Evolutionary conservation across 257 asterid genomes (phyloP).

Genomic region (Cordia subcordata): DNA sequence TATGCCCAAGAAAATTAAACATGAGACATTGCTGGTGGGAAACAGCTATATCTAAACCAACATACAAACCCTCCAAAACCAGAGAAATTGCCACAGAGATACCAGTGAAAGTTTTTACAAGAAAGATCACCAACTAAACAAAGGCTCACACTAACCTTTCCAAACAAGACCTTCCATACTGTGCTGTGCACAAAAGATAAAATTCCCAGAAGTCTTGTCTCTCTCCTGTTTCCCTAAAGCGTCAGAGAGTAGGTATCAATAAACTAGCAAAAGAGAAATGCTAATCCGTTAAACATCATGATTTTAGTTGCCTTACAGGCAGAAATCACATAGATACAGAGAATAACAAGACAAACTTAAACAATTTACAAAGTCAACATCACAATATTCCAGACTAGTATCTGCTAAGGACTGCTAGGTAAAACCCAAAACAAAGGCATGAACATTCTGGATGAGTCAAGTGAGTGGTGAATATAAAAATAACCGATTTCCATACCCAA

Average conservation of each 20-base stretch:
- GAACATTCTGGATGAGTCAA: no score
- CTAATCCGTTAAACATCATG: neutral
- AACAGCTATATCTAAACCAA: no score
- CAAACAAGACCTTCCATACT: constrained; percentile 89
- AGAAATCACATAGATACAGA: neutral
- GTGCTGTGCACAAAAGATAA: constrained; percentile 89
- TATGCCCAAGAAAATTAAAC: no score
- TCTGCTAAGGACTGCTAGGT: no score
- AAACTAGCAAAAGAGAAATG: neutral
- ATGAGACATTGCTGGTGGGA: no score
- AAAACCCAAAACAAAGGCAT: no score
- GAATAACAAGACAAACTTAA: neutral
- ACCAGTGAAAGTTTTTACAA: neutral
- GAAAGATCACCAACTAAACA: neutral
- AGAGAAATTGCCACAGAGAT: neutral
- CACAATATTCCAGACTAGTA: no score
- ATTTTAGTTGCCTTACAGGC: neutral
- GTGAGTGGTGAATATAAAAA: no score
- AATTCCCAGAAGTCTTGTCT: constrained; percentile 77
- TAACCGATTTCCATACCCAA: no score
- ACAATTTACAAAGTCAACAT: no score
- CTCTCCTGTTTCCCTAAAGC: constrained; percentile 81
- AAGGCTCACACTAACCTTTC: constrained; percentile 47
- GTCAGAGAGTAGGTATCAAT: constrained; percentile 6
- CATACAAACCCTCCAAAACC: no score